A percentile compares a stretch with the other conserved stretches of the same genome.
phyloP scores from a whole-genome alignment of 164 flowering plant genomes.

The Cinnamomum micranthum region DNA sequence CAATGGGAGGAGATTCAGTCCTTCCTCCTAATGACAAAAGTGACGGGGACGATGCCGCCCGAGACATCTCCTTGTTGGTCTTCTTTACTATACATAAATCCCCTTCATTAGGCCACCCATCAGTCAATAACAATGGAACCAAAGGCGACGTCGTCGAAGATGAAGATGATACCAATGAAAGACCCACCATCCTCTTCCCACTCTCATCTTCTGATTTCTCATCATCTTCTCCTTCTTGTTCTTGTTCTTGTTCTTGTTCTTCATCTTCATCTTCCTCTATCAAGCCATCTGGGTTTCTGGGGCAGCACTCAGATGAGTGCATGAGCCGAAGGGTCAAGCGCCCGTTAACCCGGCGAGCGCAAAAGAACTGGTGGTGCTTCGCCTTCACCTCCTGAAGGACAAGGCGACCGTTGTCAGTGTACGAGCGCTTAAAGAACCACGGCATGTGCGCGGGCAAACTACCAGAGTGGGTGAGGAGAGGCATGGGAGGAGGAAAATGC shows the following conservation, averaged over 20 bases:
- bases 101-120: neutral
- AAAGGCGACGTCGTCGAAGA: neutral
- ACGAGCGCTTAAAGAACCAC: conserved; percentile 30
- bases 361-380: conserved; percentile 34
- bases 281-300: neutral
- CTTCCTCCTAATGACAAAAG: neutral
- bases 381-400: conserved; percentile 31
- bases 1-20: neutral
- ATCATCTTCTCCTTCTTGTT: neutral
- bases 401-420: conserved; percentile 28
- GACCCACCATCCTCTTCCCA: no score
- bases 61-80: neutral
- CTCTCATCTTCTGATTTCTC: neutral
- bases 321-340: conserved; percentile 32
- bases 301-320: neutral
- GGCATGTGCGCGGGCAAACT: conserved; percentile 36
- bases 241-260: neutral
- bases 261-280: neutral
- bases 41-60: neutral
- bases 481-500: conserved; percentile 51
- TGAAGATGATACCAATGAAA: neutral
- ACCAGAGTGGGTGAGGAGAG: conserved; percentile 26
- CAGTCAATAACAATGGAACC: neutral
- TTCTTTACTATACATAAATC: neutral
- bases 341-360: conserved; percentile 33